Evolutionary conservation across 768 basidiomycete species (phyloP).

Genomic region (Termitomyces eurrhizus): DNA sequence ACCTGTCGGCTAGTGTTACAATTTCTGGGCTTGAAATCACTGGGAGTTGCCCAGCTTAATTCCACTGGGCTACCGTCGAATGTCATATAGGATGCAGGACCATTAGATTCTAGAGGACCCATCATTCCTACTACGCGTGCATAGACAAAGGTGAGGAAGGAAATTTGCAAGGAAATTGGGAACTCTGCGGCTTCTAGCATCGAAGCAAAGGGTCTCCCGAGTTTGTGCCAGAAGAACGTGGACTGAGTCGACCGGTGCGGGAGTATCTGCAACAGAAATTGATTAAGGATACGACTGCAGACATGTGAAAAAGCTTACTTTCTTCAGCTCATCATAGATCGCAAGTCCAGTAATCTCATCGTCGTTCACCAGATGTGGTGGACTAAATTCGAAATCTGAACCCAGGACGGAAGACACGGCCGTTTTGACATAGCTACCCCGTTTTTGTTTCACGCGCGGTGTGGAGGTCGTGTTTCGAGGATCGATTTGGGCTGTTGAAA

Average conservation of each 20-base stretch:
- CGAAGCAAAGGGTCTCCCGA: slow-evolving; percentile 25
- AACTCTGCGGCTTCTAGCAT: too few species aligned
- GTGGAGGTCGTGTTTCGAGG: not conserved
- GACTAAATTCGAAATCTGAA: slow-evolving; percentile 13
- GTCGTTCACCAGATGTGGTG: not conserved
- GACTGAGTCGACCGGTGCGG: slow-evolving; percentile 16
- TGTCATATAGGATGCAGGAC: slow-evolving; percentile 26
- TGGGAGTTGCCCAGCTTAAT: slow-evolving; percentile 29
- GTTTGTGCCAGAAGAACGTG: slow-evolving; percentile 24
- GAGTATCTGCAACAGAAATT: slow-evolving; percentile 11
- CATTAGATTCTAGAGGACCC: slow-evolving; percentile 21
- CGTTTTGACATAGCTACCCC: slow-evolving; percentile 6
- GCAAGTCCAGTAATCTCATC: slow-evolving; percentile 10
- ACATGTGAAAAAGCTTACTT: slow-evolving; percentile 10
- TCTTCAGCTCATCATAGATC: slow-evolving; percentile 17
- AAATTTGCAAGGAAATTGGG: slow-evolving; percentile 20
- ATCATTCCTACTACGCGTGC: slow-evolving; percentile 27
- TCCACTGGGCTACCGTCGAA: slow-evolving; percentile 30
- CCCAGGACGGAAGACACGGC: slow-evolving; percentile 13
- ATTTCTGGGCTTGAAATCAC: slow-evolving; percentile 13
- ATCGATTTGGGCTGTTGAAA: slow-evolving; percentile 13
- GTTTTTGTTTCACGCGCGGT: not conserved
- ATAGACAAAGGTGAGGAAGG: slow-evolving; percentile 27
- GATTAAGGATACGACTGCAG: not conserved
- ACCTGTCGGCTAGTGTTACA: slow-evolving; percentile 21